Evolutionary conservation across 306 rosid species (phyloP).

Genomic region (Pyrus betulifolia): DNA sequence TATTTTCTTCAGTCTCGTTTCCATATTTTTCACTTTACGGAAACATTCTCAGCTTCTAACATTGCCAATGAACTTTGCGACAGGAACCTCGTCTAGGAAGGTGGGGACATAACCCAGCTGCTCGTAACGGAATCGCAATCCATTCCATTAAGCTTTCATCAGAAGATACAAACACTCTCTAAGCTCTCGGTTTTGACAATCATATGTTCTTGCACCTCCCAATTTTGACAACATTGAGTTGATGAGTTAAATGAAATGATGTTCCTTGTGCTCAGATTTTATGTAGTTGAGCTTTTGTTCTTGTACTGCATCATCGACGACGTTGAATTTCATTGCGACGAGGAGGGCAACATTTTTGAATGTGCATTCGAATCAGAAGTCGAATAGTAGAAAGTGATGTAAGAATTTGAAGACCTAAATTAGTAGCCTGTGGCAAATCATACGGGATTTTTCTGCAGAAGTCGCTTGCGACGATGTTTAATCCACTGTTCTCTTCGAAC

Average conservation of each 20-base stretch:
- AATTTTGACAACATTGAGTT: slow-evolving; percentile 15
- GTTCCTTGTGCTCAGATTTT: not conserved
- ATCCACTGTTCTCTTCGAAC: not conserved
- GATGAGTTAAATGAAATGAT: slow-evolving; percentile 4
- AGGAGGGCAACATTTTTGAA: not conserved
- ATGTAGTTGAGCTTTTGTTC: not conserved
- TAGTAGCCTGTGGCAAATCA: not conserved
- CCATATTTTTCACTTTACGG: not conserved
- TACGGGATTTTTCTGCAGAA: not conserved
- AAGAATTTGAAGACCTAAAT: not conserved
- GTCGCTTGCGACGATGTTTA: not conserved
- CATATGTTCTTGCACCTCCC: not conserved
- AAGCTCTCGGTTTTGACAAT: slow-evolving; percentile 48
- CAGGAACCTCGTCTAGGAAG: slow-evolving; percentile 97
- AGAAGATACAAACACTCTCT: slow-evolving; percentile 21
- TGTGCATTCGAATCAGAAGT: not conserved
- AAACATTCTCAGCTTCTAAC: not conserved
- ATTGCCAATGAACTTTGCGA: not conserved
- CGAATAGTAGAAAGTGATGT: not conserved
- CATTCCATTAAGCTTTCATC: slow-evolving; percentile 55
- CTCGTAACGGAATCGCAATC: slow-evolving; percentile 70
- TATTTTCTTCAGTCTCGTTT: not conserved
- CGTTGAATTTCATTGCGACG: not conserved
- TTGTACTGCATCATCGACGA: not conserved
- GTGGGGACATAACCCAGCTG: slow-evolving; percentile 56